These are phyloP conservation scores for Lasiosphaeriaceae sp. DNA, from an alignment of 495 filamentous ascomycete genomes.

Conservation along the genomic window DNA sequence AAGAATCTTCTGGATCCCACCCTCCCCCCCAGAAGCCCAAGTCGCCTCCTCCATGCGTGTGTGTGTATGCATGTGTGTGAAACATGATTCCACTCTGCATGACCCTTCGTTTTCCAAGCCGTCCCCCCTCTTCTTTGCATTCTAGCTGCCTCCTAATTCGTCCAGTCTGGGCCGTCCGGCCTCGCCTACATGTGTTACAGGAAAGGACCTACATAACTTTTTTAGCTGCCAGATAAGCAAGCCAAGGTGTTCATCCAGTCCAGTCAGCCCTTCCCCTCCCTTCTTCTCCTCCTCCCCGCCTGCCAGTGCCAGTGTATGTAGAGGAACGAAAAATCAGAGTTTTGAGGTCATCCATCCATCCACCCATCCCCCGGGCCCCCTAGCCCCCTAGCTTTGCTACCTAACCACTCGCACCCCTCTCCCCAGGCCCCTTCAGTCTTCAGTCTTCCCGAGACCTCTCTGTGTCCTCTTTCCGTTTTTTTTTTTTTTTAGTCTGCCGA, in stretches of 20 bases:
- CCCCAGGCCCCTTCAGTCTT: too few species aligned
- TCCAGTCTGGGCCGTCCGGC: background rate
- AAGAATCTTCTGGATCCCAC: background rate
- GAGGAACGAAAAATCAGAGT: background rate
- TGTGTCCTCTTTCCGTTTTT: too few species aligned
- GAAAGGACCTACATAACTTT: background rate
- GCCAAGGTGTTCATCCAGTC: too few species aligned
- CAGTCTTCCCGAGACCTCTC: too few species aligned
- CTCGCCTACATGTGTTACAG: background rate
- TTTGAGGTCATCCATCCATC: background rate
- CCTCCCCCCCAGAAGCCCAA: too few species aligned
- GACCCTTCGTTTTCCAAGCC: background rate
- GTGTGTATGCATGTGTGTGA: background rate
- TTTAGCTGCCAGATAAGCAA: constrained; percentile 10
- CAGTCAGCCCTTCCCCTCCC: background rate
- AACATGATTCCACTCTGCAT: background rate
- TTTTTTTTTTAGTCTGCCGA: background rate
- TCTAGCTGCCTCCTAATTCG: background rate
- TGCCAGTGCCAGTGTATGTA: background rate
- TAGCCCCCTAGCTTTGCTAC: background rate
- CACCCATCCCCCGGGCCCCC: background rate
- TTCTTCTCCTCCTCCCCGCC: background rate
- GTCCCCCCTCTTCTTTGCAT: background rate
- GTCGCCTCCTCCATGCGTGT: too few species aligned
- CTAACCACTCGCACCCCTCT: too few species aligned